Evolutionary conservation across 2,329 filamentous ascomycete species (phyloP).

Genomic region (Fusarium circinatum): DNA sequence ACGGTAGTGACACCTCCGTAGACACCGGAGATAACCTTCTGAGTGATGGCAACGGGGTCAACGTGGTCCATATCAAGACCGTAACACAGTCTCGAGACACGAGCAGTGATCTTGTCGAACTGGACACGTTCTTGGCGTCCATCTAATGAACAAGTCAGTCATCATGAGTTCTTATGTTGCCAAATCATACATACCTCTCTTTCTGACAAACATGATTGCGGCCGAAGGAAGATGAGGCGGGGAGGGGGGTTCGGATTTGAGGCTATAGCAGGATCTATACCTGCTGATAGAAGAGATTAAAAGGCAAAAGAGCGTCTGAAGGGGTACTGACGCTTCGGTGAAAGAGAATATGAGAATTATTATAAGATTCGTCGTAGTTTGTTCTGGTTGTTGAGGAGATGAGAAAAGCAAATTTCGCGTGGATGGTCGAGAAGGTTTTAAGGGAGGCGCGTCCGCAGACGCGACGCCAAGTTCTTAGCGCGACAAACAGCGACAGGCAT

Average conservation of each 20-base stretch:
- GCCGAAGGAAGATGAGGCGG: conserved; percentile 32
- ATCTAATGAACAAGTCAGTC: conserved; percentile 68
- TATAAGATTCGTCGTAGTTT: conserved; percentile 26
- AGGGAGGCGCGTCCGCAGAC: conserved; percentile 50
- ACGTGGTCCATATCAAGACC: conserved; percentile 94
- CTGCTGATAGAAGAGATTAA: conserved; percentile 40
- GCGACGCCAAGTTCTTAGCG: conserved; percentile 50
- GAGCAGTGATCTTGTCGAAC: conserved; percentile 99
- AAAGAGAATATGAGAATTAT: conserved; percentile 28
- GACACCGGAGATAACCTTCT: conserved; percentile 99
- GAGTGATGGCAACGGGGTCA: conserved; percentile 96
- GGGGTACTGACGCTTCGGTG: conserved; percentile 19
- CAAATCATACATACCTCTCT: conserved; percentile 63
- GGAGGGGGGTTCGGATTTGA: conserved; percentile 34
- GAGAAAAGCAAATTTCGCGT: conserved; percentile 37
- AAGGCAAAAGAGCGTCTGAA: conserved; percentile 37
- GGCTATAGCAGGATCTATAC: conserved; percentile 38
- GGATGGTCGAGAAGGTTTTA: conserved; percentile 50
- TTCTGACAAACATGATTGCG: conserved; percentile 69
- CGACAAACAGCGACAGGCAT: conserved; percentile 41
- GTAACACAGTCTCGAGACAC: conserved; percentile 97
- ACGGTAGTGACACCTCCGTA: conserved; percentile 98
- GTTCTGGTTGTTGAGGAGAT: conserved; percentile 40
- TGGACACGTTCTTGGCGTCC: conserved; percentile 99
- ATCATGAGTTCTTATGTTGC: not conserved